Conservation (phyloP, 371 early-diverging fungal species). For the Mortierella sp. region DNA sequence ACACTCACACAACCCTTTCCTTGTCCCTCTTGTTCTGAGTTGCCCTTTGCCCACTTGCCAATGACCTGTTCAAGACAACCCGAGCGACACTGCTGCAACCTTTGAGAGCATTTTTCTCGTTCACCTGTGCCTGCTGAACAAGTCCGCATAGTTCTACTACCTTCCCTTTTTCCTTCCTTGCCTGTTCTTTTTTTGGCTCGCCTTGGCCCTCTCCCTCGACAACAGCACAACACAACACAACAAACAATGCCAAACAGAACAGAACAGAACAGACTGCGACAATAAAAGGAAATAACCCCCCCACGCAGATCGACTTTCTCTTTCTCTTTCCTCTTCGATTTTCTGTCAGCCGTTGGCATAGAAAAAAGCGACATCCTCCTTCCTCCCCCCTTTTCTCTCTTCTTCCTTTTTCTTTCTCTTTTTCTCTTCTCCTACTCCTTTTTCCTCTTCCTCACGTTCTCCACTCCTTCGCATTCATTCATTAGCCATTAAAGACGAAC, state of each 20-base stretch:
- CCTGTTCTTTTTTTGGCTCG: slow-evolving; percentile 9
- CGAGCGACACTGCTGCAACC: slow-evolving; percentile 2
- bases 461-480: neutral
- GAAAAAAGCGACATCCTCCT: neutral
- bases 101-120: slow-evolving; percentile 6
- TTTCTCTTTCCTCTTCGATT: neutral
- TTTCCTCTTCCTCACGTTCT: neutral
- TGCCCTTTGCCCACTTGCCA: neutral
- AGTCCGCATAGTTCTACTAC: neutral
- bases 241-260: neutral
- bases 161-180: neutral
- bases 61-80: slow-evolving; percentile 3
- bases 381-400: neutral
- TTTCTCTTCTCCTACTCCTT: neutral
- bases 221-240: neutral
- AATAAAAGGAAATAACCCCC: neutral
- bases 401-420: neutral
- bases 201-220: neutral
- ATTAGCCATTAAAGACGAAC: neutral
- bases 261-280: neutral
- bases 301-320: neutral
- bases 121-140: neutral
- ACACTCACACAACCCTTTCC: neutral
- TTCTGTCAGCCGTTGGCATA: neutral
- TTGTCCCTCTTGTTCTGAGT: neutral